Conservation (phyloP, 176 grass and related monocot species). For the Rhynchospora pubera region DNA sequence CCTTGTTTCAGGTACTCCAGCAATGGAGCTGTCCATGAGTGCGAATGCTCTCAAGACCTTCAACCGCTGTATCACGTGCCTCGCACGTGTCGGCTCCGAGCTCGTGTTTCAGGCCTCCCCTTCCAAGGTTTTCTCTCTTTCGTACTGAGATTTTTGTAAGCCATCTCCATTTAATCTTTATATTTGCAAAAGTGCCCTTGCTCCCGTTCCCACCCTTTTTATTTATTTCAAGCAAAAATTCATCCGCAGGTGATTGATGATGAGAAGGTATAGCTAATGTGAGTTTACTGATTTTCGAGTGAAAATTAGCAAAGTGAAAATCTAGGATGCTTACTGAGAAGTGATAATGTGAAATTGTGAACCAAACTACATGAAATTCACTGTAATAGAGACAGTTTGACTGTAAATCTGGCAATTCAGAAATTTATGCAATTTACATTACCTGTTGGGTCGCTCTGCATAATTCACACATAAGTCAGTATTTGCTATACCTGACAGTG, state of each 20-base stretch:
- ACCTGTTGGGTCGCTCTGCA: not conserved
- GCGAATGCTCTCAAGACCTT: conserved; percentile 62
- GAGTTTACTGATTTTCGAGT: not conserved
- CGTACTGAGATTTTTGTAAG: not conserved
- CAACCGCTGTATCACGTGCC: conserved; percentile 66
- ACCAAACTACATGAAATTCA: not conserved
- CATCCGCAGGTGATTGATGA: not conserved
- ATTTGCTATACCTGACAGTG: not conserved
- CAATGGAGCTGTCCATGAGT: conserved; percentile 80
- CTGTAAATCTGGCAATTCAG: not conserved
- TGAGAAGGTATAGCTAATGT: not conserved
- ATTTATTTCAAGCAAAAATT: not conserved
- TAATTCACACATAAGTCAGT: not conserved
- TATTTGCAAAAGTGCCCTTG: not conserved
- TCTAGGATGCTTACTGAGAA: not conserved
- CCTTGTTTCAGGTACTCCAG: not conserved
- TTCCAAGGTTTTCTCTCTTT: conserved; percentile 44
- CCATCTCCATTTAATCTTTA: not conserved
- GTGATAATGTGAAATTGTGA: not conserved
- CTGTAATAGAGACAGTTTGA: not conserved
- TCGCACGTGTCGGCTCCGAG: conserved; percentile 71
- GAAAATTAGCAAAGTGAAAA: not conserved
- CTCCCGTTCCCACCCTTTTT: too few species aligned
- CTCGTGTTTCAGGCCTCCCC: conserved; percentile 63
- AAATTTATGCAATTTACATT: not conserved